phyloP scores from a whole-genome alignment of 305 asterid genomes.

The Fraxinus baroniana region DNA sequence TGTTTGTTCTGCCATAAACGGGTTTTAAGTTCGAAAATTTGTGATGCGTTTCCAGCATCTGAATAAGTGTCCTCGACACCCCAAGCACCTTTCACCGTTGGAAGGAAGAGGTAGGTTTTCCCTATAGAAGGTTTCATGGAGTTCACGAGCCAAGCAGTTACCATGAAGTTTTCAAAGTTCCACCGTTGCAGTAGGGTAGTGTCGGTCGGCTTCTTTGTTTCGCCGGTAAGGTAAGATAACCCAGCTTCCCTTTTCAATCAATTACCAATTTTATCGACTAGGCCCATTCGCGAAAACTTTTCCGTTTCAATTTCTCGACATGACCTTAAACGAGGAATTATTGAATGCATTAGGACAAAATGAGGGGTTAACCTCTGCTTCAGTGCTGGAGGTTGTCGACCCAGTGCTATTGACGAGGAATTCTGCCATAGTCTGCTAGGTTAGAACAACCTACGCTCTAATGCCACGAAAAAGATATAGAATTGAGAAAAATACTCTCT shows the following conservation, averaged over 20 bases:
- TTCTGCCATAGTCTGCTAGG: background rate
- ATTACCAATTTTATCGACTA: background rate
- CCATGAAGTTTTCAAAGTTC: background rate
- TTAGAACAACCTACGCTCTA: background rate
- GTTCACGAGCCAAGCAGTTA: background rate
- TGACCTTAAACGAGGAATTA: background rate
- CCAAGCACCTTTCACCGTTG: background rate
- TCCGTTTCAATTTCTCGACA: background rate
- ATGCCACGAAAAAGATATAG: background rate
- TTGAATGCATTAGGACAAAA: background rate
- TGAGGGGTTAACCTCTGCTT: background rate
- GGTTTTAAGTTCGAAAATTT: background rate
- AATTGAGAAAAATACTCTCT: background rate
- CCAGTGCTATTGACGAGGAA: background rate
- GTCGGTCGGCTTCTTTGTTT: background rate
- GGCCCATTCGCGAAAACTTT: background rate
- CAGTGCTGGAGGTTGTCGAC: background rate
- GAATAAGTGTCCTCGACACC: background rate
- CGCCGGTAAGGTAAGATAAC: background rate
- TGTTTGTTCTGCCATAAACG: background rate
- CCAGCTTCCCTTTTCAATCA: background rate
- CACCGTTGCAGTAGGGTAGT: background rate
- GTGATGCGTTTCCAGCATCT: background rate
- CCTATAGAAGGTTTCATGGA: background rate
- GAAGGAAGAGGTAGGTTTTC: background rate